Conservation (phyloP, 2,329 filamentous ascomycete species). For the Hypocrella siamensis region DNA sequence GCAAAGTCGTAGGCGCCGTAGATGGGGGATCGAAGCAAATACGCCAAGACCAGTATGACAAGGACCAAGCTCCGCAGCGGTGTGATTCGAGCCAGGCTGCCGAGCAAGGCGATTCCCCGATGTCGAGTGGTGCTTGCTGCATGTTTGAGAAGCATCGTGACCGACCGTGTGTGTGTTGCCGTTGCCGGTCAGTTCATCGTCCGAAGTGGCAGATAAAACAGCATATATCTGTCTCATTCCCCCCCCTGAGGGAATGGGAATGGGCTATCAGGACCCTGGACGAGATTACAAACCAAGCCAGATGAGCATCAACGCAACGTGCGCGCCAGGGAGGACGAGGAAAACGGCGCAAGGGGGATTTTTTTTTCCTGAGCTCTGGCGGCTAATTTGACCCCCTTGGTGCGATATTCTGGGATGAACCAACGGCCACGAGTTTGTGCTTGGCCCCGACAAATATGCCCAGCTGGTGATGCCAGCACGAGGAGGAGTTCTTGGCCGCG, state of each 20-base stretch:
- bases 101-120: background rate
- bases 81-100: background rate
- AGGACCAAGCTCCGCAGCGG: background rate
- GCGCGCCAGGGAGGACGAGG: background rate
- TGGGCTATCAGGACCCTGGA: background rate
- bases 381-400: too few relatives aligned
- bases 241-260: too few relatives aligned
- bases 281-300: background rate
- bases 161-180: too few relatives aligned
- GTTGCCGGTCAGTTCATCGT: too few relatives aligned
- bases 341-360: background rate
- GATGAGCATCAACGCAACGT: background rate
- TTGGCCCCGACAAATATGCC: too few relatives aligned
- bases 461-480: too few relatives aligned
- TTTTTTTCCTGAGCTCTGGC: too few relatives aligned
- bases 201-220: too few relatives aligned
- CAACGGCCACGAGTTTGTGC: too few relatives aligned
- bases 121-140: background rate
- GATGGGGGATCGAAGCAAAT: background rate
- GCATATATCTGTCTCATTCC: too few relatives aligned
- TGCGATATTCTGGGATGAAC: too few relatives aligned
- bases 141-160: slow-evolving; percentile 1
- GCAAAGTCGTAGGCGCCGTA: slow-evolving; percentile 2
- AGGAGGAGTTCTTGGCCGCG: too few relatives aligned
- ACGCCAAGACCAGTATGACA: slow-evolving; percentile 1